Evolutionary conservation across 129 eudicot species (phyloP), one percentile per base, ranked within the genome.

Genomic region (Arctium lappa): DNA sequence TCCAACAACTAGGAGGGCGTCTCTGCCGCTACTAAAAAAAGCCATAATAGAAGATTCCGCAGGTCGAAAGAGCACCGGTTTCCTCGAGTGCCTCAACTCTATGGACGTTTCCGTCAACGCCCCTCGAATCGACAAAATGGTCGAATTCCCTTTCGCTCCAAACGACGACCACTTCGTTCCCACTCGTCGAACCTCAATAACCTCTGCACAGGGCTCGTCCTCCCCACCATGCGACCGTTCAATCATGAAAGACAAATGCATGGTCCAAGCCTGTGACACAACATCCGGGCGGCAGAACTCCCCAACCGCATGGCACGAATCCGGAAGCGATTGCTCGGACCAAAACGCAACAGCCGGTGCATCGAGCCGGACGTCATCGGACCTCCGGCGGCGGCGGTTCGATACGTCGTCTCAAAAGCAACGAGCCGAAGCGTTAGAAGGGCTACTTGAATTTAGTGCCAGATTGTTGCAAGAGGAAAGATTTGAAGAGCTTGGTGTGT

Each of bases 371-470:
- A 85, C 97, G 62, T 94, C 98, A 29, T 94, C 97, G 22, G 95
- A 92, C 77, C 78, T 81, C 33, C 85, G 95, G 18, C 88, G 87
- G 16, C 83, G 85, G 56, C 88, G 94, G 38, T 92, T 95, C 69
- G 92, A 95, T 90, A 89, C 91, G 44, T 91, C 97, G 3, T 95
- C 98, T 4, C 90, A 87, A 76, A 89, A 88, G 56, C 98, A 95
- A 66, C 86, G 98, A 65, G 98, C 97, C 5, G 97, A 92, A 78
- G 98, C 98, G 3, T 80, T 95, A 80, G 98, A 95, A 86, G 98
- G 98, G 42, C 70, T 95, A 56, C 97, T 95, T 46, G 98, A 95
- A 44, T 95, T 95, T 80, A 92, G 98, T 82, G 98, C 98, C 10
- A 88, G 91, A 81, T 84, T 95, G 86, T 85, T 95, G 85, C 94